These are phyloP conservation scores for Colletotrichum sp. DNA, from an alignment of 2,329 filamentous ascomycete genomes.

Conservation along the genomic window DNA sequence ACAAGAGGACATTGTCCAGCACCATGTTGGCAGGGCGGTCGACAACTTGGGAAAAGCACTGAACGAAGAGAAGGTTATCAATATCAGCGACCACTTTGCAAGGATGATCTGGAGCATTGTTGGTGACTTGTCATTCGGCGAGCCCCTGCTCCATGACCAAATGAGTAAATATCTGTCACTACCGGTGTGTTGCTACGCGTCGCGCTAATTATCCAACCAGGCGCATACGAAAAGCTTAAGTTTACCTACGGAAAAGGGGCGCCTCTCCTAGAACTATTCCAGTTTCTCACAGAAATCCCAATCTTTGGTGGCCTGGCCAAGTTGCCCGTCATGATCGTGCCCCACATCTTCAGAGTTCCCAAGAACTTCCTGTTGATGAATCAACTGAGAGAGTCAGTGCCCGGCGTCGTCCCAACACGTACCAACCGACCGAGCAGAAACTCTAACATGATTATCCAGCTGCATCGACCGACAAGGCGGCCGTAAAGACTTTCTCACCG, in stretches of 20 bases:
- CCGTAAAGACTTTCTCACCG: constrained; percentile 1
- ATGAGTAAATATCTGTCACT: neutral
- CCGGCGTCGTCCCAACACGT: neutral
- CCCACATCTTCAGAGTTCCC: constrained; percentile 1
- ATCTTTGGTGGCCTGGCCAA: neutral
- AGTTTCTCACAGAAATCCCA: neutral
- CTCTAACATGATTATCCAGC: neutral
- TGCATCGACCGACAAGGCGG: neutral
- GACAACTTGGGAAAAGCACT: neutral
- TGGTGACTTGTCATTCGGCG: neutral
- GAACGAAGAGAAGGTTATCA: neutral
- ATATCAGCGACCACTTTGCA: neutral
- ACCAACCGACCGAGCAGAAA: neutral
- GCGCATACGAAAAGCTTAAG: neutral
- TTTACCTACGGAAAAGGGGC: neutral
- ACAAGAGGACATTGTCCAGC: constrained; percentile 4
- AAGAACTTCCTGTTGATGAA: constrained; percentile 12
- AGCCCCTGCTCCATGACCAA: constrained; percentile 6
- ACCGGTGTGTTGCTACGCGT: neutral
- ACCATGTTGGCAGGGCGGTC: neutral
- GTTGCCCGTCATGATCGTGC: neutral
- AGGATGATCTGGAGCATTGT: constrained; percentile 8
- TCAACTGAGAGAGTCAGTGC: neutral
- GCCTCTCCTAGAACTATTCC: neutral
- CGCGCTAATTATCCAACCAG: neutral